These are phyloP conservation scores for Suillus fuscotomentosus DNA, from an alignment of 768 basidiomycete genomes.

Conservation along the genomic window DNA sequence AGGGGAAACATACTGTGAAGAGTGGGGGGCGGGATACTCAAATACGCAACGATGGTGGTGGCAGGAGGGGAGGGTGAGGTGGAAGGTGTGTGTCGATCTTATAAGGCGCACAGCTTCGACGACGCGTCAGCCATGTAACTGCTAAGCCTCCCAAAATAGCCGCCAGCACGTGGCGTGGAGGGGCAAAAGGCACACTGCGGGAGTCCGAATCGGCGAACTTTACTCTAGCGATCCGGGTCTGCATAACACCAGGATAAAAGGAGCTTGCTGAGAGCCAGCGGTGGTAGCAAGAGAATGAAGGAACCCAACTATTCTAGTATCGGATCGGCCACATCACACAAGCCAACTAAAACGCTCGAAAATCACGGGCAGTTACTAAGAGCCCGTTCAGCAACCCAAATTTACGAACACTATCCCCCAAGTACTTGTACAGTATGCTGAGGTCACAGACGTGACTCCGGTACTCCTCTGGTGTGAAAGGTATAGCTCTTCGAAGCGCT, in stretches of 20 bases:
- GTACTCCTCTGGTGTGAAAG: too few species aligned
- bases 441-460: too few species aligned
- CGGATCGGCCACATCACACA: too few species aligned
- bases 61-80: slow-evolving; percentile 1
- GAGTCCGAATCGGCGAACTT: not conserved
- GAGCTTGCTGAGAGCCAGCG: not conserved
- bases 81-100: slow-evolving; percentile 13
- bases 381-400: too few species aligned
- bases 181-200: not conserved
- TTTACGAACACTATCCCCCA: too few species aligned
- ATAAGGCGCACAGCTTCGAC: slow-evolving; percentile 27
- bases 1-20: not conserved
- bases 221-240: not conserved
- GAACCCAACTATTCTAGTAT: not conserved
- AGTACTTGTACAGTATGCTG: too few species aligned
- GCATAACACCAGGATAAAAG: not conserved
- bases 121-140: slow-evolving; percentile 30
- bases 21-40: not conserved
- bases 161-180: not conserved
- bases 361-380: too few species aligned
- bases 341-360: too few species aligned
- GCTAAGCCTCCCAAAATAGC: slow-evolving; percentile 4
- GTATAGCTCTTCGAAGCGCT: too few species aligned
- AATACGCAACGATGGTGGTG: not conserved
- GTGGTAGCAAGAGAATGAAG: not conserved